A percentile compares a stretch with the other conserved stretches of the same genome.
Conservation (phyloP, 2,329 filamentous ascomycete species). For the Emericellopsis atlantica region DNA sequence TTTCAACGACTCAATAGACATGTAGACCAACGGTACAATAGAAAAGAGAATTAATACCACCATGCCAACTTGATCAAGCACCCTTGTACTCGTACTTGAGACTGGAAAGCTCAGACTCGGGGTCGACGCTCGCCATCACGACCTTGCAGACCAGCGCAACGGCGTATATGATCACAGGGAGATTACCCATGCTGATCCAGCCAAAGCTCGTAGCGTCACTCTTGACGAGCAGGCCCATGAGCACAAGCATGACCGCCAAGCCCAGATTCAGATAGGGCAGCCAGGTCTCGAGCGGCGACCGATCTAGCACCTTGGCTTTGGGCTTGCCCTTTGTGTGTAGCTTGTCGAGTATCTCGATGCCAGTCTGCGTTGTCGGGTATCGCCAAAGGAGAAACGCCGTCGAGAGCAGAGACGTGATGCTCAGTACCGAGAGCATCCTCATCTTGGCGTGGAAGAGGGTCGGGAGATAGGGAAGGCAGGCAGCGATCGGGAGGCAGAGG, state of each 20-base stretch:
- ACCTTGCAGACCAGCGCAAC: slow-evolving; percentile 50
- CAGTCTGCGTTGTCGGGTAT: slow-evolving; percentile 41
- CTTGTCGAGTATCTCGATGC: slow-evolving; percentile 34
- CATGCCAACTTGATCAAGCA: slow-evolving; percentile 25
- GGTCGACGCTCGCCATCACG: slow-evolving; percentile 56
- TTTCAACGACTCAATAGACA: slow-evolving; percentile 86
- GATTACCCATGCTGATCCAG: slow-evolving; percentile 30
- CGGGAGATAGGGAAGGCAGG: slow-evolving; percentile 37
- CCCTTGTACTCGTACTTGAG: slow-evolving; percentile 58
- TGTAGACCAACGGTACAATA: slow-evolving; percentile 21
- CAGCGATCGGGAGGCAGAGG: slow-evolving; percentile 44
- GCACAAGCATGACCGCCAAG: slow-evolving; percentile 38
- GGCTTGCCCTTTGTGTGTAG: not conserved
- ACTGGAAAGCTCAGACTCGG: slow-evolving; percentile 47
- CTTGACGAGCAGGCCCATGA: slow-evolving; percentile 27
- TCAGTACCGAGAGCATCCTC: slow-evolving; percentile 37
- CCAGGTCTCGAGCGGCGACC: slow-evolving; percentile 39
- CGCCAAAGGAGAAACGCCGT: slow-evolving; percentile 49
- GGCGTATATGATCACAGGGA: slow-evolving; percentile 46
- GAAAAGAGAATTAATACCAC: not conserved
- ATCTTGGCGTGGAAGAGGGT: slow-evolving; percentile 20
- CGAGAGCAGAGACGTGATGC: slow-evolving; percentile 48
- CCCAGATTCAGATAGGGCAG: slow-evolving; percentile 48
- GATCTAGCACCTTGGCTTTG: not conserved
- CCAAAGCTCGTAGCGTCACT: slow-evolving; percentile 18